Base-by-base conservation (phyloP, 179 eudicot species). In the Camellia oleifera region DNA sequence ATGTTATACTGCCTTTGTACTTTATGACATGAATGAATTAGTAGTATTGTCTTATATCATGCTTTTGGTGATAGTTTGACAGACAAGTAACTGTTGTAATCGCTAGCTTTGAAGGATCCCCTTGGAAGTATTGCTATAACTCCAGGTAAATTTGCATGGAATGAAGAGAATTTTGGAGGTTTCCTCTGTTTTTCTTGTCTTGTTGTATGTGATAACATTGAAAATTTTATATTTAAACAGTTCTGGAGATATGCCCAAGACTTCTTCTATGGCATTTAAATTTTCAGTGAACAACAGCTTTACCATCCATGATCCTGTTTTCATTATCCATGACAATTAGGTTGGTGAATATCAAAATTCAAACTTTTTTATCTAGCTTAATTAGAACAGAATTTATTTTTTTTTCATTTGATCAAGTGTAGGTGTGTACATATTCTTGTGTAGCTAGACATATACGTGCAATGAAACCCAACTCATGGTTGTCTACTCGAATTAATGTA, bases 121-220 rank as follows among this genome's bases (percentile, higher is more conserved):
- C 91, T 50, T 96, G 95, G 96, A 81, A 92, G 63, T 91, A 94
- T 81, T 96, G 99, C 85, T 96, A 96, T 69, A 83, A 81, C 61
- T 81, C 88, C 83, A 92, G 99, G 99, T 96, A 70, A 82, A 20
- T 73, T 17, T 74, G 17, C 72, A 44, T 56, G 23, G 50, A 61
- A 44, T 67, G n/a, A 52, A 5, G 62, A 12, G 20, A 71, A 45
- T 69, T 63, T 20, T 15, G 62, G 61, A 75, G 45, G n/a, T 69
- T 77, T 46, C 50, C 17, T 20, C 23, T 50, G 57, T 57, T 57
- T 53, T 58, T 0, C 17, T 40, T 79, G 23, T 12, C 4, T 42
- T 68, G 70, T 61, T 76, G n/a, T 77, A 12, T 73, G 53, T 56
- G 54, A 3, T 82, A 61, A 10, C n/a, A 45, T 50, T 69, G 40